phyloP scores from a whole-genome alignment of 1,284 basidiomycete genomes.

The Trichosporon coremiiforme region DNA sequence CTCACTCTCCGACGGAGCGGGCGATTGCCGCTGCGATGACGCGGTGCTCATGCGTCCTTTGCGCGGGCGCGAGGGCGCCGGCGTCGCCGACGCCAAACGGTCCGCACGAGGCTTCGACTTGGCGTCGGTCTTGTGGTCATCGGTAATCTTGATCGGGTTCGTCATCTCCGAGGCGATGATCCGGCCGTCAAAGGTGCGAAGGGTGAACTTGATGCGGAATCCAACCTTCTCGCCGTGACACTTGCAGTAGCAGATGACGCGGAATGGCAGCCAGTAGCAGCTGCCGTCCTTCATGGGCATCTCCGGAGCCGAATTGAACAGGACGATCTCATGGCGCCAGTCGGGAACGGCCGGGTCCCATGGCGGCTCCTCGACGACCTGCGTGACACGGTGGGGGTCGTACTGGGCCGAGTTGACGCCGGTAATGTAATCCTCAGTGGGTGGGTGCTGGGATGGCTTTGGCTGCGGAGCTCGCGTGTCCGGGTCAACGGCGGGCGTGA shows the following conservation, averaged over 20 bases:
- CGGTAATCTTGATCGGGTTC: conserved; percentile 97
- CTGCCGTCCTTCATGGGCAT: conserved; percentile 88
- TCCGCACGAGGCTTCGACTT: conserved; percentile 45
- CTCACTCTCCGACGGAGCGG: conserved; percentile 49
- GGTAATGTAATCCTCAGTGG: conserved; percentile 47
- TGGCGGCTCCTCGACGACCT: conserved; percentile 50
- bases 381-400: conserved; percentile 44
- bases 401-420: conserved; percentile 49
- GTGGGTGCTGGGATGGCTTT: conserved; percentile 31
- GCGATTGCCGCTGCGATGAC: conserved; percentile 46
- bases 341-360: conserved; percentile 49
- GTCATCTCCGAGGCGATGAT: conserved; percentile 81
- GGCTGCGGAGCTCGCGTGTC: conserved; percentile 29
- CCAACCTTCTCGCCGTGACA: conserved; percentile 98
- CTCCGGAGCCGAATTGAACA: conserved; percentile 94
- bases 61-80: conserved; percentile 35
- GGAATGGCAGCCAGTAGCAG: conserved; percentile 77
- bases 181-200: conserved; percentile 78
- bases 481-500: conserved; percentile 39
- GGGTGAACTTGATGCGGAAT: conserved; percentile 86
- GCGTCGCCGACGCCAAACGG: conserved; percentile 28
- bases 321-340: conserved; percentile 69
- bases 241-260: conserved; percentile 98
- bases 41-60: conserved; percentile 47
- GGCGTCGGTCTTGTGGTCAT: conserved; percentile 88